Evolutionary conservation across 805 yeast genomes (phyloP).

Genomic region (Barnettozyma salicaria): DNA sequence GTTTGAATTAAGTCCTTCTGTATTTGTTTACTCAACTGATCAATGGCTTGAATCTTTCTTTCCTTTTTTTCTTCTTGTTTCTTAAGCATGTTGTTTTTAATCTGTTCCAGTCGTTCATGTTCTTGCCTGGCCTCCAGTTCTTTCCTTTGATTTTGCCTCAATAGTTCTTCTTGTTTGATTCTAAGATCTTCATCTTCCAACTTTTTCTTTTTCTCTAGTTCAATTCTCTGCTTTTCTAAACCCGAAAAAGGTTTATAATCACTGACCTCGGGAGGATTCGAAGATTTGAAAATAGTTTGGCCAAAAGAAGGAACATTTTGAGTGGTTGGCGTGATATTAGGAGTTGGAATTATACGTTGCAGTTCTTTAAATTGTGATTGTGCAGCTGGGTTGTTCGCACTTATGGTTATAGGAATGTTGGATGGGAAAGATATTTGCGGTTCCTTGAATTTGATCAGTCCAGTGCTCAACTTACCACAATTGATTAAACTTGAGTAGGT

Average conservation of each 20-base stretch:
- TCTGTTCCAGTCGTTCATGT: constrained; percentile 10
- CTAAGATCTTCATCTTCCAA: constrained; percentile 7
- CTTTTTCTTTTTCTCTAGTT: constrained; percentile 7
- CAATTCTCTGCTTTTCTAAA: constrained; percentile 7
- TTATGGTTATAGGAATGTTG: too few species aligned
- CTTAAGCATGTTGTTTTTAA: constrained; percentile 14
- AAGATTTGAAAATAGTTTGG: too few species aligned
- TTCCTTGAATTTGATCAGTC: constrained; percentile 1
- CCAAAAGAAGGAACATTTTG: too few species aligned
- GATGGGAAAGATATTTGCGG: background rate
- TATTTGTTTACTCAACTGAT: constrained; percentile 5
- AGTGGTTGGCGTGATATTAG: too few species aligned
- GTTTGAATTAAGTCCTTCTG: constrained; percentile 7
- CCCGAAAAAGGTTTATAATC: too few species aligned
- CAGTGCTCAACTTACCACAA: constrained; percentile 12
- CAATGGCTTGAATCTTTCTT: constrained; percentile 11
- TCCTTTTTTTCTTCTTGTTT: constrained; percentile 17
- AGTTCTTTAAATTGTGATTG: too few species aligned
- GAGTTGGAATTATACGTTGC: too few species aligned
- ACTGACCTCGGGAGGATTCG: too few species aligned
- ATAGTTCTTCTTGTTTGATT: background rate
- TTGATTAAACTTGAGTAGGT: constrained; percentile 31
- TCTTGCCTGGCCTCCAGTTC: constrained; percentile 3
- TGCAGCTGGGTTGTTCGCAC: too few species aligned
- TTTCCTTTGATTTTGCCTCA: constrained; percentile 1